phyloP scores from a whole-genome alignment of 1,284 basidiomycete genomes.

The Inonotus obliquus region DNA sequence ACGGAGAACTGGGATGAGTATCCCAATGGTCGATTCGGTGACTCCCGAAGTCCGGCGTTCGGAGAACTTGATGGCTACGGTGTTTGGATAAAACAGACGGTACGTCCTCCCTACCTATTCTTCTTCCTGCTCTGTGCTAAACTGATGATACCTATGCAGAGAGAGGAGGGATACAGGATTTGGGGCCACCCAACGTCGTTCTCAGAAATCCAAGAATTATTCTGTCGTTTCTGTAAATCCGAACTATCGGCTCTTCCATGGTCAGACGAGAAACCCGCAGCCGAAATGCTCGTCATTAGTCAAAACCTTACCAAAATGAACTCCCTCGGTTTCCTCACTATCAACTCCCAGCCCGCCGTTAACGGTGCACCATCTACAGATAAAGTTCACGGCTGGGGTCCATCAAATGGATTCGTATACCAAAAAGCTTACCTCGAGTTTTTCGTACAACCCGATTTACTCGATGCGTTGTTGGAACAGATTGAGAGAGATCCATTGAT shows the following conservation, averaged over 20 bases:
- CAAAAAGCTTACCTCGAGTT: conserved; percentile 99
- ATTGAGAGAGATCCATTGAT: conserved; percentile 88
- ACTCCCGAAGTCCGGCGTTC: conserved; percentile 94
- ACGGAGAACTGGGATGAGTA: conserved; percentile 99
- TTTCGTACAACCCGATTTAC: conserved; percentile 76
- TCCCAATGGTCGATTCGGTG: conserved; percentile 97
- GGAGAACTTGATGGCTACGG: conserved; percentile 97
- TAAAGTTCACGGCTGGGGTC: conserved; percentile 91
- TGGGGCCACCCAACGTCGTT: conserved; percentile 83
- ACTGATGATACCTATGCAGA: conserved; percentile 36
- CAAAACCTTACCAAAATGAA: conserved; percentile 83
- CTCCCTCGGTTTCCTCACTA: conserved; percentile 88
- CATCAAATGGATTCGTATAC: conserved; percentile 91
- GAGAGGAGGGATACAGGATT: conserved; percentile 77
- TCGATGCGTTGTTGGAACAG: conserved; percentile 73
- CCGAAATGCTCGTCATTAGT: conserved; percentile 84
- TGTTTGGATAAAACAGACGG: conserved; percentile 78
- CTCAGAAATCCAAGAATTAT: conserved; percentile 68
- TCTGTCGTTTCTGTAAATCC: conserved; percentile 74
- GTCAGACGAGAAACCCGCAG: conserved; percentile 87
- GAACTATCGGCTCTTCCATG: conserved; percentile 82
- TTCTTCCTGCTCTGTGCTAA: not conserved
- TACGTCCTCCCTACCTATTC: conserved; percentile 33
- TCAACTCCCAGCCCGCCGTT: conserved; percentile 98
- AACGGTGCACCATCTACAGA: conserved; percentile 88